Evolutionary conservation across 805 yeast species (phyloP), one percentile per base, ranked within the genome.

Genomic region (Sugiyamaella floridensis): DNA sequence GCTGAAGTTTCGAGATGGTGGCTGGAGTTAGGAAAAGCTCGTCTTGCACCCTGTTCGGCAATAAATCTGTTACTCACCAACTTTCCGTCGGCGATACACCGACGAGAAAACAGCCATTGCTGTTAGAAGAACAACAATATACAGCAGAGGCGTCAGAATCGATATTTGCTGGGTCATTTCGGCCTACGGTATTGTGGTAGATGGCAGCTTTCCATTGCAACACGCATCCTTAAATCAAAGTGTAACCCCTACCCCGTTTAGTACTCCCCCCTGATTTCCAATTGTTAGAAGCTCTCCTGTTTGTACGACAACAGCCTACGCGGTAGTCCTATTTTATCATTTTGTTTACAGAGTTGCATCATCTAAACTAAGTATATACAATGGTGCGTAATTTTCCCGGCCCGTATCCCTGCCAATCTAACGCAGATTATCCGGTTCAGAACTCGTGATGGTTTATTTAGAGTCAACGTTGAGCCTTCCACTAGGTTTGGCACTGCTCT

Each of bases 371-470:
- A 32, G 37, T 22, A 22, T 22, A 15, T n/a, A 14, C 22, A 2
- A 29, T 44, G 34, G 34, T 44, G 15, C 26, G 34, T n/a, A 8
- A n/a, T n/a, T 11, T 26, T 5, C 1, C n/a, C 11, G 34, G 6
- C 40, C 7, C 26, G 10, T 12, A 14, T 44, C 5, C 11, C 14
- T 43, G 40, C 26, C 20, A 15, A 2, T 6, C 37, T 16, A 14
- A 44, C 15, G n/a, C 44, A 73, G 89, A 79, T 90, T 59, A 71
- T 86, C 19, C 75, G 99, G 63, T 88, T 93, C 69, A 78, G 96
- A 63, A 76, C 93, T 28, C 87, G 80, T 62, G 86, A 86, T 59
- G 98, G 98, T 8, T 84, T 82, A 78, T 81, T 80, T 65, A 77
- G 98, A 51, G 76, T 86, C 37, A 65, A 71, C 22, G 80, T 78